Percentiles rank a stretch among this genome's conserved stretches.
Conservation (phyloP, 805 yeast species). For the Kodamaea neixiangensis region DNA sequence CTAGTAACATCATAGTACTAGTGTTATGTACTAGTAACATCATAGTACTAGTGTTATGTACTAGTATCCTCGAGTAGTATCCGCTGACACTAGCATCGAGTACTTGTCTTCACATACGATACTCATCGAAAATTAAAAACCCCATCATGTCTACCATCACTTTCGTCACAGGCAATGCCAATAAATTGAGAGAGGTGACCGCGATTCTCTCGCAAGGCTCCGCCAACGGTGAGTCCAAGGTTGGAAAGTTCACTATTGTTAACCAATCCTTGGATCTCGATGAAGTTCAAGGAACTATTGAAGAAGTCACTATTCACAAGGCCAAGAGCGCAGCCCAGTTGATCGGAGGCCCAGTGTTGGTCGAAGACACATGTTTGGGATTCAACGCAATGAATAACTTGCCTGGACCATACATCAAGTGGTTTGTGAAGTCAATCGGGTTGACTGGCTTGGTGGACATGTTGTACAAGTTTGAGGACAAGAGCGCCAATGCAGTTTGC, state of each 20-base stretch:
- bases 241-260: slow-evolving; percentile 53
- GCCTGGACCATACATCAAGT: slow-evolving; percentile 94
- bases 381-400: slow-evolving; percentile 75
- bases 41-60: too few species aligned
- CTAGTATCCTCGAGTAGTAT: too few species aligned
- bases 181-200: slow-evolving; percentile 83
- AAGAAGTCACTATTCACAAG: slow-evolving; percentile 79
- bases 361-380: slow-evolving; percentile 91
- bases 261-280: slow-evolving; percentile 77
- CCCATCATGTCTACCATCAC: slow-evolving; percentile 42
- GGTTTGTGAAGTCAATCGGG: slow-evolving; percentile 84
- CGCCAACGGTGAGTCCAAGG: slow-evolving; percentile 23
- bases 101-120: too few species aligned
- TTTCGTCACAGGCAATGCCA: slow-evolving; percentile 85
- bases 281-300: slow-evolving; percentile 87
- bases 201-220: slow-evolving; percentile 59
- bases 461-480: slow-evolving; percentile 79
- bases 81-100: too few species aligned
- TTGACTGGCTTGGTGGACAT: slow-evolving; percentile 73
- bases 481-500: slow-evolving; percentile 83
- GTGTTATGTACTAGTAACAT: too few species aligned
- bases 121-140: not conserved
- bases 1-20: too few species aligned
- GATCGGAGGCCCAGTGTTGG: slow-evolving; percentile 78
- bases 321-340: slow-evolving; percentile 69